Conservation (phyloP, 2,329 filamentous ascomycete species). For the Penicillium janthinellum region DNA sequence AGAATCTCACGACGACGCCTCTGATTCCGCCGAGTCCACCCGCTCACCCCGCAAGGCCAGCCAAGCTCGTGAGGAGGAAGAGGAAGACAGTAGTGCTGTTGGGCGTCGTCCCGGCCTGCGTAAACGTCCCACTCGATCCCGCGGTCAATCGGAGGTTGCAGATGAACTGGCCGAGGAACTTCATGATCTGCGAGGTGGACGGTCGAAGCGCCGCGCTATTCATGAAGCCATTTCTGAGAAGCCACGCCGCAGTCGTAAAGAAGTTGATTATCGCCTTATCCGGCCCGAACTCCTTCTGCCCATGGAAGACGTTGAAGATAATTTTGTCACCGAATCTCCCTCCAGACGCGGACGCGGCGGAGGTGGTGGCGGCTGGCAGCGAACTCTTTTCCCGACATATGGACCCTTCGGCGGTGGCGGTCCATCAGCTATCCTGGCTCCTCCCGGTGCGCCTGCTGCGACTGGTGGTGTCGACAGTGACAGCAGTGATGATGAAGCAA, state of each 20-base stretch:
- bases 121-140: conserved; percentile 51
- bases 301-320: conserved; percentile 73
- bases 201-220: conserved; percentile 42
- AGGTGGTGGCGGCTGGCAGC: conserved; percentile 66
- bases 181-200: conserved; percentile 53
- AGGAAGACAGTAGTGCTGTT: conserved; percentile 50
- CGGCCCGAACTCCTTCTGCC: conserved; percentile 70
- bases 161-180: conserved; percentile 63
- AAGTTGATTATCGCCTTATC: conserved; percentile 84
- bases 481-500: conserved; percentile 91
- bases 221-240: conserved; percentile 45
- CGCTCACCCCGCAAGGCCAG: conserved; percentile 45
- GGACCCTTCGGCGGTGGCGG: conserved; percentile 89
- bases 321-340: conserved; percentile 64
- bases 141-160: conserved; percentile 50
- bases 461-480: conserved; percentile 86
- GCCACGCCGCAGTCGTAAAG: conserved; percentile 60
- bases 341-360: conserved; percentile 68
- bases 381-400: conserved; percentile 82
- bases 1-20: conserved; percentile 55
- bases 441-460: conserved; percentile 68
- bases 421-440: conserved; percentile 69
- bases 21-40: conserved; percentile 53
- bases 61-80: conserved; percentile 45
- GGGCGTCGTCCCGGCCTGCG: conserved; percentile 57